Evolutionary conservation across 2,329 filamentous ascomycete species (phyloP).

Genomic region (Diaporthe velutina): DNA sequence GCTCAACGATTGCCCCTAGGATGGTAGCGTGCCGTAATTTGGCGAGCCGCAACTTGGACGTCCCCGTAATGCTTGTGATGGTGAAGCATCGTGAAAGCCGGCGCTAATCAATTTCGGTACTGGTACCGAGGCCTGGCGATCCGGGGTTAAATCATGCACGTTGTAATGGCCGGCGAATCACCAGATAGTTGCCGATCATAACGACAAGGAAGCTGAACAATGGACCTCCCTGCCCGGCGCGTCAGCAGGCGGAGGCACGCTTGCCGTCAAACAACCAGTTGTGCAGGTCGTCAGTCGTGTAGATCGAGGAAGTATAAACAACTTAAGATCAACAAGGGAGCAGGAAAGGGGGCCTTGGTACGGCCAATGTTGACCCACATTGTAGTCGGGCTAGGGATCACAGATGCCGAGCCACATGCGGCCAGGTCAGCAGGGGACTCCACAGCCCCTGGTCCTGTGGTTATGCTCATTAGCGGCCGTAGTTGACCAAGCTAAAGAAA

Average conservation of each 20-base stretch:
- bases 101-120: conserved; percentile 19
- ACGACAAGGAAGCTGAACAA: not conserved
- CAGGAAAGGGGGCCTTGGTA: not conserved
- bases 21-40: not conserved
- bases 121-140: conserved; percentile 13
- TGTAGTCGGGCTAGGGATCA: not conserved
- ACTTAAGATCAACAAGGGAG: not conserved
- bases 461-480: not conserved
- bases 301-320: not conserved
- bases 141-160: conserved; percentile 5
- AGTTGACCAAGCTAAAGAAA: not conserved
- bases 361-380: not conserved
- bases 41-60: conserved; percentile 14
- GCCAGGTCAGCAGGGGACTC: not conserved
- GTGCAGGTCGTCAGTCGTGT: no score
- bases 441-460: not conserved
- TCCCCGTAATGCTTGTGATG: conserved; percentile 8
- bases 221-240: not conserved
- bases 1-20: not conserved
- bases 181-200: not conserved
- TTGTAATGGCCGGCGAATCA: no score
- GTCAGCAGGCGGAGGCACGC: not conserved
- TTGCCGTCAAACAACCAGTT: not conserved
- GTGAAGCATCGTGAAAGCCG: conserved; percentile 23
- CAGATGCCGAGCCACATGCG: conserved; percentile 12